phyloP scores from a whole-genome alignment of 805 yeast species.

The Pichia paraexigua region DNA sequence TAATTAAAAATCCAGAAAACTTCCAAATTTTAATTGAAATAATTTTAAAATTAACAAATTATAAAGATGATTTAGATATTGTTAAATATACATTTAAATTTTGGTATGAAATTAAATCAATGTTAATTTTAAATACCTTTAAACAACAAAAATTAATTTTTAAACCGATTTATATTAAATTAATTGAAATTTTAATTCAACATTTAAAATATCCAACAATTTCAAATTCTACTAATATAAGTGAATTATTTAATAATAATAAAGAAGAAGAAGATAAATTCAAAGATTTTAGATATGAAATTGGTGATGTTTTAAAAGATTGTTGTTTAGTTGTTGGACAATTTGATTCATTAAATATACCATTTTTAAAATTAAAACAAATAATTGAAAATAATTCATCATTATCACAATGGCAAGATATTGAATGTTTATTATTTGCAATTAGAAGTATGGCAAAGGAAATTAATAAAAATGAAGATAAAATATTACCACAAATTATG shows the following conservation, averaged over 20 bases:
- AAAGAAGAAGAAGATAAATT: conserved; percentile 86
- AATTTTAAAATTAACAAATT: conserved; percentile 59
- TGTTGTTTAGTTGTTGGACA: conserved; percentile 90
- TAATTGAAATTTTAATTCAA: conserved; percentile 52
- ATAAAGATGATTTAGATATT: conserved; percentile 78
- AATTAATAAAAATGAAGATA: conserved; percentile 55
- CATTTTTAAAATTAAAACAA: conserved; percentile 51
- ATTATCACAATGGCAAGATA: conserved; percentile 58
- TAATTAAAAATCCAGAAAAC: conserved; percentile 61
- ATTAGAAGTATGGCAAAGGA: conserved; percentile 94
- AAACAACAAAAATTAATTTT: conserved; percentile 43
- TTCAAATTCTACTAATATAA: conserved; percentile 28
- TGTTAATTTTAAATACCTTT: conserved; percentile 54
- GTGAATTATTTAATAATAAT: conserved; percentile 53
- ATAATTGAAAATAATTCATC: conserved; percentile 19
- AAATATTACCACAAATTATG: conserved; percentile 73
- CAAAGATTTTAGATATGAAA: conserved; percentile 87
- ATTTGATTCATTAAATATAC: conserved; percentile 56
- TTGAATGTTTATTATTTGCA: conserved; percentile 86
- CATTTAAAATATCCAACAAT: conserved; percentile 69
- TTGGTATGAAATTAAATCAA: conserved; percentile 78
- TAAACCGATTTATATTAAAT: conserved; percentile 46
- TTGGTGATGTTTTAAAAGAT: conserved; percentile 96
- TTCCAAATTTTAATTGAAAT: conserved; percentile 71
- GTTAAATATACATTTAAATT: conserved; percentile 87